Evolutionary conservation across 1,284 basidiomycete species (phyloP).

Genomic region (Inonotus obliquus): DNA sequence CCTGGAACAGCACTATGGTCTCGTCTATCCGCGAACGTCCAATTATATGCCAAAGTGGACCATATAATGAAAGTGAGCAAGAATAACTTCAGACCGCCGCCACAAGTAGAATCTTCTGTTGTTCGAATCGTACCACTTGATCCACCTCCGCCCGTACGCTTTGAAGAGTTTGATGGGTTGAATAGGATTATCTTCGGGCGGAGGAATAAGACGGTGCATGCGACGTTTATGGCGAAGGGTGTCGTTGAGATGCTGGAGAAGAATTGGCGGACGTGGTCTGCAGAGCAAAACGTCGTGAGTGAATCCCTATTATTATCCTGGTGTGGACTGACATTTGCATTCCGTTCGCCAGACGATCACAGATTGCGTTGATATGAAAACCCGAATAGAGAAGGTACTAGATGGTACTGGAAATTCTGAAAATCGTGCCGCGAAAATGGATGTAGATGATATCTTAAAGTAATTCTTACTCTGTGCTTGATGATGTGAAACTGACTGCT

Average conservation of each 20-base stretch:
- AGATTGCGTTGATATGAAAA: constrained; percentile 67
- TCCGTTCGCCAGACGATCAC: constrained; percentile 55
- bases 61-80: constrained; percentile 95
- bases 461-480: constrained; percentile 30
- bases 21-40: constrained; percentile 92
- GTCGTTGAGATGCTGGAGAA: constrained; percentile 92
- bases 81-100: constrained; percentile 96
- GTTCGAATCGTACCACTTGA: constrained; percentile 90
- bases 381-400: constrained; percentile 75
- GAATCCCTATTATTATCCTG: not conserved
- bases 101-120: constrained; percentile 91
- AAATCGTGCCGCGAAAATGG: constrained; percentile 77
- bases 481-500: not conserved
- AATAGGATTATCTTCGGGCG: constrained; percentile 88
- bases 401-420: constrained; percentile 62
- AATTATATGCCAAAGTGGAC: constrained; percentile 93
- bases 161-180: constrained; percentile 97
- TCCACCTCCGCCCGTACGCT: constrained; percentile 92
- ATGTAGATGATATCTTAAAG: constrained; percentile 81
- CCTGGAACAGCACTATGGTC: constrained; percentile 92
- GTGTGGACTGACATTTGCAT: constrained; percentile 19
- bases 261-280: constrained; percentile 94
- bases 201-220: constrained; percentile 88
- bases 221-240: constrained; percentile 88
- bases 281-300: constrained; percentile 68